These are phyloP conservation scores for Fusarium pilosicola DNA, from an alignment of 2,329 filamentous ascomycete genomes.

Conservation along the genomic window DNA sequence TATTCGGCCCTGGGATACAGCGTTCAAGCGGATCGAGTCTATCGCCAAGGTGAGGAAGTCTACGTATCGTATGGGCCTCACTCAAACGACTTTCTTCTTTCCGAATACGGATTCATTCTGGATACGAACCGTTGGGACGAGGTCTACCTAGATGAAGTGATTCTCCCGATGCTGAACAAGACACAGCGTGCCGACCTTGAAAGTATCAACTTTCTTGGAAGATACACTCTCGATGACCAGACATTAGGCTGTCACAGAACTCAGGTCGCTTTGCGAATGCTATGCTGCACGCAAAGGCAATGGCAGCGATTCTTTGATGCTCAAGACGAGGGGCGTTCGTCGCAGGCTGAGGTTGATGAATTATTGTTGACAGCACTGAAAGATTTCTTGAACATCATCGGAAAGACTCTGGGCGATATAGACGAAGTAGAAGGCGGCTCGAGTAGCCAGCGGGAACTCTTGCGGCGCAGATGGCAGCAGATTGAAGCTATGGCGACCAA, in stretches of 20 bases:
- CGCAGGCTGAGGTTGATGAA: constrained; percentile 52
- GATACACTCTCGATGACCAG: constrained; percentile 54
- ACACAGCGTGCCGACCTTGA: constrained; percentile 55
- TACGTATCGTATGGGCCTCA: constrained; percentile 76
- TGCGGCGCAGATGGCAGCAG: constrained; percentile 57
- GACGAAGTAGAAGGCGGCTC: constrained; percentile 46
- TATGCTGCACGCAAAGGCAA: constrained; percentile 46
- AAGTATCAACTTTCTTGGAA: constrained; percentile 59
- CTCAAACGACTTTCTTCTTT: constrained; percentile 76
- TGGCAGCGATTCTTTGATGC: constrained; percentile 53
- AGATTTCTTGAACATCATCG: constrained; percentile 49
- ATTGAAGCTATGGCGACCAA: constrained; percentile 51
- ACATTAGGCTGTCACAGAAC: constrained; percentile 61
- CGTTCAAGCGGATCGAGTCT: constrained; percentile 60
- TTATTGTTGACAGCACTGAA: constrained; percentile 52
- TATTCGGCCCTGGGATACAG: constrained; percentile 64
- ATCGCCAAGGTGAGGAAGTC: constrained; percentile 70
- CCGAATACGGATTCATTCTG: constrained; percentile 69
- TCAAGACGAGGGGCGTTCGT: constrained; percentile 58
- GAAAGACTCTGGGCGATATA: constrained; percentile 46
- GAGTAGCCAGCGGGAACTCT: constrained; percentile 50
- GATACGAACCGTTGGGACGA: constrained; percentile 63
- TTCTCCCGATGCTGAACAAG: constrained; percentile 53
- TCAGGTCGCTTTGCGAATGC: constrained; percentile 60
- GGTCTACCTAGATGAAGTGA: constrained; percentile 58